Evolutionary conservation across 2,329 filamentous ascomycete species (phyloP).

Genomic region (Monosporascus sp.): DNA sequence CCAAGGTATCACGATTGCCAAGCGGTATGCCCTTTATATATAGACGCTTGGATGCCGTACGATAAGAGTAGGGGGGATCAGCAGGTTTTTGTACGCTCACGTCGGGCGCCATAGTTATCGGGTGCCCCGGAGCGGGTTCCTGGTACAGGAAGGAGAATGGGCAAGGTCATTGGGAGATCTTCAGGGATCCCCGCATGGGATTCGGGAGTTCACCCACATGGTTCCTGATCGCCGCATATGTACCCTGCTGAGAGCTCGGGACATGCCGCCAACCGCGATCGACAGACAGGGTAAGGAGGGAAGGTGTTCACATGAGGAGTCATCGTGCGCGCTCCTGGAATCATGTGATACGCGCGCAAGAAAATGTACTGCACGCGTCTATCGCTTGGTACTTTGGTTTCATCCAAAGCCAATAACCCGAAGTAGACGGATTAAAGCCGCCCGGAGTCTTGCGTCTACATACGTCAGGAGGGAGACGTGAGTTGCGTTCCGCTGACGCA

Average conservation of each 20-base stretch:
- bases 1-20: not conserved
- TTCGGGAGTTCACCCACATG: not conserved
- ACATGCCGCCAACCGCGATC: not conserved
- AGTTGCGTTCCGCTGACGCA: too few relatives aligned
- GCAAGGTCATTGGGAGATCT: not conserved
- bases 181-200: not conserved
- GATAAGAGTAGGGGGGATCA: not conserved
- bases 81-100: not conserved
- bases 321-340: too few relatives aligned
- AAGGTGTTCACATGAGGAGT: not conserved
- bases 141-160: not conserved
- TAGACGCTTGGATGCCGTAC: not conserved
- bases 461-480: too few relatives aligned
- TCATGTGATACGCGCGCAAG: too few relatives aligned
- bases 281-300: not conserved
- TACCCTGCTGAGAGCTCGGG: not conserved
- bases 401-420: too few relatives aligned
- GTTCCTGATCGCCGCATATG: not conserved
- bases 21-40: not conserved
- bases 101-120: not conserved
- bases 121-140: not conserved
- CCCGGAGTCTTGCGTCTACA: too few relatives aligned
- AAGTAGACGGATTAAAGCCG: too few relatives aligned
- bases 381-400: too few relatives aligned
- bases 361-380: too few relatives aligned